Conservation (phyloP, 2,329 filamentous ascomycete species). For the Bertia moriformis region DNA sequence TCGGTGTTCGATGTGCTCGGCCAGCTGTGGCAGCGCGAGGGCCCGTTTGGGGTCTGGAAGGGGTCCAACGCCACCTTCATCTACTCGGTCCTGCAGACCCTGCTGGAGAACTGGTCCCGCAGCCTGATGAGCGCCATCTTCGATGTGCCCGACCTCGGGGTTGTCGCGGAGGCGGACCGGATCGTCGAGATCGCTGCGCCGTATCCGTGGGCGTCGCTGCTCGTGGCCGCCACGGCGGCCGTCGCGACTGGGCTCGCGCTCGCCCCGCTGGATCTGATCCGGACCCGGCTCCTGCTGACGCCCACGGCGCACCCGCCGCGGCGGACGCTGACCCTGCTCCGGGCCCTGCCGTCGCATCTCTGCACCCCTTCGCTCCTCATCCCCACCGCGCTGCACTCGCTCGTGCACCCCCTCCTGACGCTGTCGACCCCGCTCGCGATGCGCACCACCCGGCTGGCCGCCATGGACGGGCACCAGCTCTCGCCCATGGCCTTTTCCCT, state of each 20-base stretch:
- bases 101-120: conserved; percentile 82
- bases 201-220: conserved; percentile 67
- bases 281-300: conserved; percentile 77
- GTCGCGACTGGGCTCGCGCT: conserved; percentile 67
- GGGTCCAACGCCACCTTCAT: conserved; percentile 83
- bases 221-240: conserved; percentile 50
- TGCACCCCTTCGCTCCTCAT: conserved; percentile 58
- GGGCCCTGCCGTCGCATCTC: conserved; percentile 62
- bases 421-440: conserved; percentile 74
- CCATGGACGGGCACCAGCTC: conserved; percentile 67
- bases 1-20: conserved; percentile 76
- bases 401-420: conserved; percentile 69
- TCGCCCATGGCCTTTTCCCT: conserved; percentile 73
- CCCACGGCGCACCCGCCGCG: conserved; percentile 61
- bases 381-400: conserved; percentile 76
- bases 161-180: conserved; percentile 65
- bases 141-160: conserved; percentile 71
- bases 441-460: conserved; percentile 67
- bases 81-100: conserved; percentile 72
- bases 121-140: conserved; percentile 81
- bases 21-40: conserved; percentile 78
- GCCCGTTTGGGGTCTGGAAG: conserved; percentile 88
- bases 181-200: conserved; percentile 60
- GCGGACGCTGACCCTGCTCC: conserved; percentile 64
- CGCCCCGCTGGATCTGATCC: conserved; percentile 75